phyloP scores from a whole-genome alignment of 2,329 filamentous ascomycete species.

The Geosmithia morbida region DNA sequence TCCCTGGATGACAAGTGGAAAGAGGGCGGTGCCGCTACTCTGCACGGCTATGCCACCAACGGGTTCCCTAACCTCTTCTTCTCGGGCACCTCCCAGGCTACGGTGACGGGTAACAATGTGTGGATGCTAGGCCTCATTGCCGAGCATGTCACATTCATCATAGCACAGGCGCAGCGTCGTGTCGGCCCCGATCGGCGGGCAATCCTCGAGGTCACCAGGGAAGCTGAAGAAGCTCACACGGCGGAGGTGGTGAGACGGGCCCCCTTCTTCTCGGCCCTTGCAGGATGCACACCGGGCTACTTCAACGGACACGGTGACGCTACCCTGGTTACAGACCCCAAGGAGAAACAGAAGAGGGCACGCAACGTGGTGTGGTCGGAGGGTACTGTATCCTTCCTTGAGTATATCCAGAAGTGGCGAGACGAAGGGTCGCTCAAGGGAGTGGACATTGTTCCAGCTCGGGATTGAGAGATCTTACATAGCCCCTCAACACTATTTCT shows the following conservation, averaged over 20 bases:
- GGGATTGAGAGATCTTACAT: too few relatives aligned
- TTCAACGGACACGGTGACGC: slow-evolving; percentile 1
- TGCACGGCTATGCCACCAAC: slow-evolving; percentile 33
- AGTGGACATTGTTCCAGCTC: not conserved
- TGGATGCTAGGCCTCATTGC: slow-evolving; percentile 19
- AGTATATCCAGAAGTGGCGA: slow-evolving; percentile 1
- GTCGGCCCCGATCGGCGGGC: slow-evolving; percentile 5
- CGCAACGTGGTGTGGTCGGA: not conserved
- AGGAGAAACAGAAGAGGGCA: not conserved
- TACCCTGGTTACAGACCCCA: not conserved
- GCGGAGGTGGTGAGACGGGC: slow-evolving; percentile 15
- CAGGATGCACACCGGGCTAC: slow-evolving; percentile 3
- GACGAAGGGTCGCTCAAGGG: not conserved
- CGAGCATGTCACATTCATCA: slow-evolving; percentile 26
- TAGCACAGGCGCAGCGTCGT: slow-evolving; percentile 9
- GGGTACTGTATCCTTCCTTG: not conserved
- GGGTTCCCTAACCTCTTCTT: slow-evolving; percentile 43
- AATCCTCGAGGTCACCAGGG: slow-evolving; percentile 25
- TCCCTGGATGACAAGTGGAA: slow-evolving; percentile 30
- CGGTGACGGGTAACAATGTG: slow-evolving; percentile 20
- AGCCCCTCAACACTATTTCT: too few relatives aligned
- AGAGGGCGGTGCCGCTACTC: slow-evolving; percentile 25
- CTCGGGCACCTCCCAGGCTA: slow-evolving; percentile 24
- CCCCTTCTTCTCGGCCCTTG: slow-evolving; percentile 2
- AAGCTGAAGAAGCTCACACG: slow-evolving; percentile 20